Conservation (phyloP, 2,329 filamentous ascomycete genomes). For the Amesomyces nigricolor region DNA sequence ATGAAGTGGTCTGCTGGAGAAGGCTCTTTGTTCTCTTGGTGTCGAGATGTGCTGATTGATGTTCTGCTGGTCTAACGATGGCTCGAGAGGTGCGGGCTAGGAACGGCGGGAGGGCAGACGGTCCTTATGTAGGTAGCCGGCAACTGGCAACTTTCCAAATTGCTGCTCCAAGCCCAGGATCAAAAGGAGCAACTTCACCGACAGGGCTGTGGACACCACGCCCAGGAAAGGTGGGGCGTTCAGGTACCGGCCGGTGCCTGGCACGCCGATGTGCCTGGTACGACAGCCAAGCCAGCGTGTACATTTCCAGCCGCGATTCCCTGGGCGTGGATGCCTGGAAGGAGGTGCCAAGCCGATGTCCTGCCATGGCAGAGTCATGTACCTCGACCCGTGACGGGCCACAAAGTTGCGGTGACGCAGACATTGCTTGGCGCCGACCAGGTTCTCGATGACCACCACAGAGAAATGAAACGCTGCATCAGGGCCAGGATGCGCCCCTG, state of each 20-base stretch:
- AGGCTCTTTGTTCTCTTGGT: slow-evolving; percentile 5
- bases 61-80: slow-evolving; percentile 22
- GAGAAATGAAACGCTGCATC: slow-evolving; percentile 27
- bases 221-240: slow-evolving; percentile 17
- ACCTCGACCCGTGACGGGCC: slow-evolving; percentile 8
- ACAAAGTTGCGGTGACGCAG: slow-evolving; percentile 29
- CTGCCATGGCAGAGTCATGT: slow-evolving; percentile 12
- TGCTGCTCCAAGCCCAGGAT: slow-evolving; percentile 21
- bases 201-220: slow-evolving; percentile 25
- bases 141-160: slow-evolving; percentile 24
- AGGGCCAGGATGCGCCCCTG: slow-evolving; percentile 21
- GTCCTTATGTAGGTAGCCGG: slow-evolving; percentile 26
- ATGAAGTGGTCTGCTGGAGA: slow-evolving; percentile 8
- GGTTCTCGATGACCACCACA: slow-evolving; percentile 21
- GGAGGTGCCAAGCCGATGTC: slow-evolving; percentile 16
- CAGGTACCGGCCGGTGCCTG: slow-evolving; percentile 16
- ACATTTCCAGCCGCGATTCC: slow-evolving; percentile 11
- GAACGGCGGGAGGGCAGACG: slow-evolving; percentile 17
- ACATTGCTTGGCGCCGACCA: slow-evolving; percentile 23
- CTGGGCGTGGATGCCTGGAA: slow-evolving; percentile 8
- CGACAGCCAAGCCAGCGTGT: slow-evolving; percentile 11
- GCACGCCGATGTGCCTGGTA: slow-evolving; percentile 18
- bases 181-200: slow-evolving; percentile 21
- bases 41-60: slow-evolving; percentile 16
- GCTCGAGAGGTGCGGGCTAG: slow-evolving; percentile 15